These are phyloP conservation scores for Citrullus colocynthis DNA, from an alignment of 306 rosid species.

Conservation along the genomic window DNA sequence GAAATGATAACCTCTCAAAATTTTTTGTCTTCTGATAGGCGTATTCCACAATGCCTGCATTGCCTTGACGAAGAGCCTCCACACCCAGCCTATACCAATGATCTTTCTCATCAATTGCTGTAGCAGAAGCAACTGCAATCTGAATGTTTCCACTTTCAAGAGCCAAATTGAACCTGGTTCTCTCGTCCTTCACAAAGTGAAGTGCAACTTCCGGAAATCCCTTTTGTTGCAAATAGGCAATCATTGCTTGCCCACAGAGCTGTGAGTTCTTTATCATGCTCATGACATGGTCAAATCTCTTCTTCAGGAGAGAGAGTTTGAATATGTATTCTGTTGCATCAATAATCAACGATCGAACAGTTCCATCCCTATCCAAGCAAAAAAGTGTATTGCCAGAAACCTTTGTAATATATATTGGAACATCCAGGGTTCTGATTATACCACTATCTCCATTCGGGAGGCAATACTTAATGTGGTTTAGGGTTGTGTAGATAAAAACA, in stretches of 20 bases:
- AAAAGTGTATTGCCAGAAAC: slow-evolving; percentile 63
- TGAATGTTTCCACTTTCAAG: slow-evolving; percentile 90
- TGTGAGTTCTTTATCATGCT: slow-evolving; percentile 80
- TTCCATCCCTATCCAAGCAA: slow-evolving; percentile 94
- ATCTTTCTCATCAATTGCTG: slow-evolving; percentile 88
- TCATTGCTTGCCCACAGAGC: slow-evolving; percentile 92
- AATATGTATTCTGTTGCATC: slow-evolving; percentile 84
- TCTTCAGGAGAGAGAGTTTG: slow-evolving; percentile 65
- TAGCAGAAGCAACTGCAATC: slow-evolving; percentile 84
- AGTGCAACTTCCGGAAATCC: slow-evolving; percentile 95
- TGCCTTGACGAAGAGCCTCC: slow-evolving; percentile 94
- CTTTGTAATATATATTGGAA: slow-evolving; percentile 80
- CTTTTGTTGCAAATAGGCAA: slow-evolving; percentile 88
- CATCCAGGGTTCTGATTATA: slow-evolving; percentile 73
- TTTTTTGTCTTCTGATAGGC: slow-evolving; percentile 93
- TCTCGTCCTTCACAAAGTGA: slow-evolving; percentile 92
- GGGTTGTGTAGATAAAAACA: slow-evolving; percentile 78
- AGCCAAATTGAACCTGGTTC: slow-evolving; percentile 77
- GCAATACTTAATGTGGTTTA: slow-evolving; percentile 83
- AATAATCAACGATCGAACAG: slow-evolving; percentile 44
- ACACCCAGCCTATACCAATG: slow-evolving; percentile 85
- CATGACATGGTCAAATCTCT: slow-evolving; percentile 77
- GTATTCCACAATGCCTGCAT: slow-evolving; percentile 81
- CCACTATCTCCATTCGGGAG: slow-evolving; percentile 92
- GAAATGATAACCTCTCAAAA: slow-evolving; percentile 79